These are phyloP conservation scores for Micractinium conductrix DNA, from an alignment of 139 green algal genomes.

Conservation along the genomic window DNA sequence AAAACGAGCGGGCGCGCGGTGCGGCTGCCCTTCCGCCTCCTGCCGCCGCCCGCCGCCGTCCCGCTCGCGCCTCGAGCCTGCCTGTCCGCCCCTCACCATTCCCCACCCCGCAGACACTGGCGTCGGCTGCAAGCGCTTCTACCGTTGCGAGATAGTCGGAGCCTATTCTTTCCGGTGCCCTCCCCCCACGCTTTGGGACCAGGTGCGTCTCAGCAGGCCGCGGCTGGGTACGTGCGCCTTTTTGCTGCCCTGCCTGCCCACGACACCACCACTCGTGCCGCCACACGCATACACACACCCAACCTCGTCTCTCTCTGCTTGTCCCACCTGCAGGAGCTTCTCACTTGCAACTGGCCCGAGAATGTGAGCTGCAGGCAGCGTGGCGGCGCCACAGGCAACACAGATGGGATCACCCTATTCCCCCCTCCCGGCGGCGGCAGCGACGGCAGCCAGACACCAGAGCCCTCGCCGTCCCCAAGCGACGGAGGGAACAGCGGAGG, in stretches of 20 bases:
- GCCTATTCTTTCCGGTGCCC: slow-evolving; percentile 13
- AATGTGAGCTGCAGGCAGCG: background rate
- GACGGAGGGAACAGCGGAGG: background rate
- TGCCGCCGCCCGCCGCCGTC: background rate
- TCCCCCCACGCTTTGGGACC: slow-evolving; percentile 5
- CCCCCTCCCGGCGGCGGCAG: background rate
- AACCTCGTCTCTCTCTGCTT: background rate
- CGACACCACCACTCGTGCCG: background rate
- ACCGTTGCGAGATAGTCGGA: slow-evolving; percentile 2
- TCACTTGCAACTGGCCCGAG: slow-evolving; percentile 26
- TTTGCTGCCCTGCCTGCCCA: too few relatives aligned
- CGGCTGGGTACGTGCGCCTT: background rate
- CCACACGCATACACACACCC: background rate
- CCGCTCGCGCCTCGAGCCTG: background rate
- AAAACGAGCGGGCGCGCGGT: background rate
- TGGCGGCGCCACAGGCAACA: background rate
- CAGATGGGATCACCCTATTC: background rate
- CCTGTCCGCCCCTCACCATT: background rate
- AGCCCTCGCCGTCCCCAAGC: background rate
- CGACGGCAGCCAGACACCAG: background rate
- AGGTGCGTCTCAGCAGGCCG: slow-evolving; percentile 13
- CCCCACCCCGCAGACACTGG: background rate
- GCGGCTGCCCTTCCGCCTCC: background rate
- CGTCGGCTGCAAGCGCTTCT: slow-evolving; percentile 17
- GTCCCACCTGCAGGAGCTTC: background rate